Evolutionary conservation across 306 rosid species (phyloP).

Genomic region (Vigna trinervia): DNA sequence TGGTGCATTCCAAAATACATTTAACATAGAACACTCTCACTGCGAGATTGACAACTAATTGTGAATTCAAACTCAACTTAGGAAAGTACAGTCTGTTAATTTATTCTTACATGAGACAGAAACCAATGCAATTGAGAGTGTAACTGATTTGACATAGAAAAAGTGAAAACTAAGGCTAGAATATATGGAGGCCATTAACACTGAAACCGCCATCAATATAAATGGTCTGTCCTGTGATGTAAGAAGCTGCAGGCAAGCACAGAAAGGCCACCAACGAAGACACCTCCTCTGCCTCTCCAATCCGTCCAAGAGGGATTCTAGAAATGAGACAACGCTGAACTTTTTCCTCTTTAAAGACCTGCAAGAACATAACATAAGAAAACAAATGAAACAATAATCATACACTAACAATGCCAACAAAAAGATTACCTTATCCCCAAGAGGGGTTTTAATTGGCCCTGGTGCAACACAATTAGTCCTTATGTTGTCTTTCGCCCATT

Average conservation of each 20-base stretch:
- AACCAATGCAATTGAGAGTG: no score
- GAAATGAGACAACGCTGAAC: not conserved
- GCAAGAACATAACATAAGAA: not conserved
- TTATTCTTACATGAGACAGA: no score
- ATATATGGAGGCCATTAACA: not conserved
- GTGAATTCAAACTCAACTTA: no score
- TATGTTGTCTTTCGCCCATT: constrained; percentile 68
- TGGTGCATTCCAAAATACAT: no score
- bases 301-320: constrained; percentile 34
- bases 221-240: constrained; percentile 22
- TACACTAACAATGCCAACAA: not conserved
- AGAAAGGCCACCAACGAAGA: constrained; percentile 52
- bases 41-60: no score
- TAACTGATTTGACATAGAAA: no score
- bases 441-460: constrained; percentile 54
- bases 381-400: not conserved
- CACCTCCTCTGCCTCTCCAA: constrained; percentile 50
- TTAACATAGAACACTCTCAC: no score
- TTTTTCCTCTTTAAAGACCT: constrained; percentile 28
- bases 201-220: not conserved
- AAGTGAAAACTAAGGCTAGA: no score
- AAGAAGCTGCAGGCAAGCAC: constrained; percentile 46
- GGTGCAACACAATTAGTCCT: constrained; percentile 70
- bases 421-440: constrained; percentile 28
- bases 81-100: no score